These are phyloP conservation scores for Kalanchoe fedtschenkoi DNA, from an alignment of 164 flowering plant species.

Conservation along the genomic window DNA sequence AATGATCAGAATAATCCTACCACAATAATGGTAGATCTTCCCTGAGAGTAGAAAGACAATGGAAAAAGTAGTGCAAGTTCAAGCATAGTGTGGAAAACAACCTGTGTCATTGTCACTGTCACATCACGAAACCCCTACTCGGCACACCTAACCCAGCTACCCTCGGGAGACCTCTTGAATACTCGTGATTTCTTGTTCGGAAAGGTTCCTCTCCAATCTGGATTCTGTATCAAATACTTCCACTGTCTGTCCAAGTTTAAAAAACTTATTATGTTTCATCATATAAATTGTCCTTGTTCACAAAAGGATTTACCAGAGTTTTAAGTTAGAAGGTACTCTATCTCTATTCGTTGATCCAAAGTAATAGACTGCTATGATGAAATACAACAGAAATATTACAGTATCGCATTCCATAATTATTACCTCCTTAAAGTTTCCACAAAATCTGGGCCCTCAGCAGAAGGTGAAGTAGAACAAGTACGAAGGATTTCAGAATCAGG, in stretches of 20 bases:
- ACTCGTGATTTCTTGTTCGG: conserved; percentile 47
- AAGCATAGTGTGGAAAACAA: neutral
- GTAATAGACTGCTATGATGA: neutral
- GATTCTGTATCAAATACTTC: conserved; percentile 47
- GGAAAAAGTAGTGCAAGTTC: neutral
- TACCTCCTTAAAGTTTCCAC: conserved; percentile 66
- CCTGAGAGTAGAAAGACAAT: too few species aligned
- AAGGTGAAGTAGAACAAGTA: conserved; percentile 74
- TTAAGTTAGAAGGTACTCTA: neutral
- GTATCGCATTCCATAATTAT: neutral
- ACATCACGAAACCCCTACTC: neutral
- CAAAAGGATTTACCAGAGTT: neutral
- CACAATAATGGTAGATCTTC: too few species aligned
- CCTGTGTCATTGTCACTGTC: neutral
- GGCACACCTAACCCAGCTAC: conserved; percentile 38
- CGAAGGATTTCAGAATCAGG: conserved; percentile 63
- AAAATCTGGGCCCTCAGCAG: conserved; percentile 81
- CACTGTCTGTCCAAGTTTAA: conserved; percentile 36
- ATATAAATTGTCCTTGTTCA: neutral
- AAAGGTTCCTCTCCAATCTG: conserved; percentile 65
- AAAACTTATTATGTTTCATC: neutral
- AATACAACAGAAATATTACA: neutral
- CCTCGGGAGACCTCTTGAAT: conserved; percentile 39
- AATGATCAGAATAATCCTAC: too few species aligned
- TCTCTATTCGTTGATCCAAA: neutral